phyloP scores from a whole-genome alignment of 228 moss, liverwort and hornwort genomes.

The Sphagnum fallax region DNA sequence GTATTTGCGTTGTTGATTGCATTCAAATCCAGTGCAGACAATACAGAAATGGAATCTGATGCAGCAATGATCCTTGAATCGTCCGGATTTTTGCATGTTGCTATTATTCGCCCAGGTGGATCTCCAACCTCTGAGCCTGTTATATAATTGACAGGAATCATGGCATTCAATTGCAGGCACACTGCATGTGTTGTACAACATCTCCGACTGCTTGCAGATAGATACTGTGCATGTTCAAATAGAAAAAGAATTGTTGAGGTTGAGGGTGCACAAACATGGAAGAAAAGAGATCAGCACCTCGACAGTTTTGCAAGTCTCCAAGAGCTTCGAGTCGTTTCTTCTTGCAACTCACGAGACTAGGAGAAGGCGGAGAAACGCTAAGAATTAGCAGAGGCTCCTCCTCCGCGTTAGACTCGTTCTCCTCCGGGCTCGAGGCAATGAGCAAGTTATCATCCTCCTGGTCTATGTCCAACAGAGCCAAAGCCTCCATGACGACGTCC shows the following conservation, averaged over 20 bases:
- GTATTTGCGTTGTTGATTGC: slow-evolving; percentile 26
- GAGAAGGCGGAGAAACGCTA: slow-evolving; percentile 30
- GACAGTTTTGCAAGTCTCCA: slow-evolving; percentile 18
- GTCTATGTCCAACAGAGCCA: slow-evolving; percentile 45
- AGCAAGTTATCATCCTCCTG: slow-evolving; percentile 70
- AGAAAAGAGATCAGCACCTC: too few species aligned
- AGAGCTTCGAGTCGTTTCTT: slow-evolving; percentile 8
- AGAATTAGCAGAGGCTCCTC: slow-evolving; percentile 1
- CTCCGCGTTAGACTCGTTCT: not conserved
- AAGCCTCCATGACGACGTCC: slow-evolving; percentile 11
- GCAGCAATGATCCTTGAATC: slow-evolving; percentile 16
- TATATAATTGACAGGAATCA: slow-evolving; percentile 1
- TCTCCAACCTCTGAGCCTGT: slow-evolving; percentile 10
- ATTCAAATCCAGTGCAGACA: slow-evolving; percentile 38
- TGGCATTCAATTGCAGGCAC: not conserved
- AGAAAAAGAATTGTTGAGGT: too few species aligned
- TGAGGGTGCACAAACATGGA: too few species aligned
- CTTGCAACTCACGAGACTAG: slow-evolving; percentile 15
- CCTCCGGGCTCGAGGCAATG: slow-evolving; percentile 23
- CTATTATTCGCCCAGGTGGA: not conserved
- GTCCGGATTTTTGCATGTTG: not conserved
- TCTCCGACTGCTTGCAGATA: too few species aligned
- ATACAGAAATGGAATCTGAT: slow-evolving; percentile 19
- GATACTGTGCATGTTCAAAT: too few species aligned
- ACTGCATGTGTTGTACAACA: not conserved